These are phyloP conservation scores for Pelargonium citronellum DNA, from an alignment of 441 rosid genomes.

Conservation along the genomic window DNA sequence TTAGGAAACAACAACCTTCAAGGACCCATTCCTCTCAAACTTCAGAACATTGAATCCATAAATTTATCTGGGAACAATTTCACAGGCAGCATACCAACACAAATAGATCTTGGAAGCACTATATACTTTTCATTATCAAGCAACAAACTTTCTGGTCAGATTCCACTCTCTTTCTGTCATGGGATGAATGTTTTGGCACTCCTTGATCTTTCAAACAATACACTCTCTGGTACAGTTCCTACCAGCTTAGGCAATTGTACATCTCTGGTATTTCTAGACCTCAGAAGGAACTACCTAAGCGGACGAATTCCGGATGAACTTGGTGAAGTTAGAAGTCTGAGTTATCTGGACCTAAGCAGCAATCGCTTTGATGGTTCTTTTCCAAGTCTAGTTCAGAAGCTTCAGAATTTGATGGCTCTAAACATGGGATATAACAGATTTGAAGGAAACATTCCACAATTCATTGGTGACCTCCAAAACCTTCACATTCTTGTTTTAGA, in stretches of 20 bases:
- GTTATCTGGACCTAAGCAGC: constrained; percentile 7
- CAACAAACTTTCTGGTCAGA: constrained; percentile 10
- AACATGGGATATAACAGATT: constrained; percentile 9
- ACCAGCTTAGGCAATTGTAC: constrained; percentile 8
- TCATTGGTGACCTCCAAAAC: constrained; percentile 10
- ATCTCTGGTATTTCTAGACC: constrained; percentile 9
- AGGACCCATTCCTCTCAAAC: constrained; percentile 9
- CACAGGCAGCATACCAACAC: constrained; percentile 4
- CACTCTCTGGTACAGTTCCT: constrained; percentile 8
- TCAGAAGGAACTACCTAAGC: constrained; percentile 1
- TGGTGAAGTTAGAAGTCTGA: constrained; percentile 7
- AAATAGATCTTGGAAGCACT: not conserved
- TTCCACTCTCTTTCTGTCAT: constrained; percentile 9
- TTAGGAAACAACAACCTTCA: constrained; percentile 9
- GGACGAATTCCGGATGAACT: constrained; percentile 9
- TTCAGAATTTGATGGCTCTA: constrained; percentile 11
- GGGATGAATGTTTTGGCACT: not conserved
- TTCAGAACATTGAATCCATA: not conserved
- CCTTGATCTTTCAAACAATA: constrained; percentile 13
- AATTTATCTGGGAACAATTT: constrained; percentile 9
- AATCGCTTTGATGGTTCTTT: constrained; percentile 7
- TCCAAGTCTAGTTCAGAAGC: constrained; percentile 13
- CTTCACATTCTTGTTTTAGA: constrained; percentile 12
- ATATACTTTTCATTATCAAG: constrained; percentile 11
- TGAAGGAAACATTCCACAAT: constrained; percentile 1